A percentile compares a stretch with the other conserved stretches of the same genome.
Evolutionary conservation across 495 filamentous ascomycete species (phyloP).

Genomic region (Gamarada debralockiae): DNA sequence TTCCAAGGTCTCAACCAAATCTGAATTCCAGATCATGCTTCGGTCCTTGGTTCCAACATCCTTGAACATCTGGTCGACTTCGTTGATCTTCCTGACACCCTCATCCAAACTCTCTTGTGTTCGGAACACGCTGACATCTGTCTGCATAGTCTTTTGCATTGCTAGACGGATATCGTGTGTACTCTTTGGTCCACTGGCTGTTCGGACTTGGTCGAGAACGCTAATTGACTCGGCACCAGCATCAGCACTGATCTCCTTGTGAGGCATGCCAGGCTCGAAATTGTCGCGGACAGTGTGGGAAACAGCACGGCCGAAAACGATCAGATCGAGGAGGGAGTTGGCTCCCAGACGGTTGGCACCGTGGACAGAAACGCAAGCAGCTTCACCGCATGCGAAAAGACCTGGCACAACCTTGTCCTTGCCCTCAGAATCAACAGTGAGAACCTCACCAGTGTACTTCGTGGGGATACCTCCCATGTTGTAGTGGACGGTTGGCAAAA

Average conservation of each 20-base stretch:
- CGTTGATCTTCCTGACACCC: slow-evolving; percentile 74
- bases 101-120: slow-evolving; percentile 81
- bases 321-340: slow-evolving; percentile 95
- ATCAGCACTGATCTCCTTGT: slow-evolving; percentile 57
- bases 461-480: slow-evolving; percentile 99
- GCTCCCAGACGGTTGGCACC: slow-evolving; percentile 96
- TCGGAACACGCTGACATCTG: slow-evolving; percentile 94
- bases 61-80: slow-evolving; percentile 74
- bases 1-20: slow-evolving; percentile 93
- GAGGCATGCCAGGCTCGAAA: slow-evolving; percentile 71
- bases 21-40: slow-evolving; percentile 99
- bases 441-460: slow-evolving; percentile 91
- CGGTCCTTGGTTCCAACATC: slow-evolving; percentile 93
- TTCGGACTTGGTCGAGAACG: slow-evolving; percentile 82
- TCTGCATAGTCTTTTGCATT: slow-evolving; percentile 99
- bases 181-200: slow-evolving; percentile 74
- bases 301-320: slow-evolving; percentile 95
- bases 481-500: slow-evolving; percentile 96
- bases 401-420: slow-evolving; percentile 92
- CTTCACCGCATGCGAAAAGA: slow-evolving; percentile 94
- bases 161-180: slow-evolving; percentile 81
- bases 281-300: slow-evolving; percentile 94
- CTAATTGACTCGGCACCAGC: slow-evolving; percentile 83
- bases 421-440: slow-evolving; percentile 77
- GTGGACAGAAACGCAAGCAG: slow-evolving; percentile 95